Conservation (phyloP, 768 basidiomycete species). For the Clitopilus hobsonii region DNA sequence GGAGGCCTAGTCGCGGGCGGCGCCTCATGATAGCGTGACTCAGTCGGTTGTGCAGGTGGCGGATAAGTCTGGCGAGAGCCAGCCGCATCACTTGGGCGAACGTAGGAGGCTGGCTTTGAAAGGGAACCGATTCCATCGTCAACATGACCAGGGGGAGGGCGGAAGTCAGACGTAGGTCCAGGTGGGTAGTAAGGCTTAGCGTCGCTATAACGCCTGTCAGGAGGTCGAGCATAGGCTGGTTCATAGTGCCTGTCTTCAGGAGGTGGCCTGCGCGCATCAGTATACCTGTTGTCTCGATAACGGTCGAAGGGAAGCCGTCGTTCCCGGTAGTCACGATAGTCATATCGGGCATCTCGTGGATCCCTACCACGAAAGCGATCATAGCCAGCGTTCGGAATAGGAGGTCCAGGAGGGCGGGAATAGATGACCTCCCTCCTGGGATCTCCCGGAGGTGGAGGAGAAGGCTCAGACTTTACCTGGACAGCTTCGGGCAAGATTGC, state of each 20-base stretch:
- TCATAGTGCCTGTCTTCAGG: conserved; percentile 47
- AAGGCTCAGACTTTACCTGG: conserved; percentile 11
- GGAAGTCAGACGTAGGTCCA: conserved; percentile 26
- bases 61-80: conserved; percentile 10
- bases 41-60: too few species aligned
- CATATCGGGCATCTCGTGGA: conserved; percentile 25
- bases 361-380: conserved; percentile 11
- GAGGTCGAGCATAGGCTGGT: conserved; percentile 27
- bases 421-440: neutral
- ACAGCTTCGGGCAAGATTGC: neutral
- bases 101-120: conserved; percentile 22
- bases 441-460: conserved; percentile 2
- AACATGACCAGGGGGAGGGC: conserved; percentile 17
- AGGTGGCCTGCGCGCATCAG: conserved; percentile 35
- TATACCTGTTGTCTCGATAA: conserved; percentile 11
- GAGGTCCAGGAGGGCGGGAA: conserved; percentile 10
- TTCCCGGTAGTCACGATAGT: conserved; percentile 31
- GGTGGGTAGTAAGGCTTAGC: conserved; percentile 16
- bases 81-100: conserved; percentile 17
- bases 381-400: conserved; percentile 9
- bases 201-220: conserved; percentile 19
- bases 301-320: conserved; percentile 27
- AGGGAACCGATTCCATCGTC: too few species aligned
- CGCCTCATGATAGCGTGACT: too few species aligned
- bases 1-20: too few species aligned